Percentiles rank a stretch among this genome's conserved stretches.
Conservation (phyloP, 164 flowering plant genomes). For the Macadamia tetraphylla region DNA sequence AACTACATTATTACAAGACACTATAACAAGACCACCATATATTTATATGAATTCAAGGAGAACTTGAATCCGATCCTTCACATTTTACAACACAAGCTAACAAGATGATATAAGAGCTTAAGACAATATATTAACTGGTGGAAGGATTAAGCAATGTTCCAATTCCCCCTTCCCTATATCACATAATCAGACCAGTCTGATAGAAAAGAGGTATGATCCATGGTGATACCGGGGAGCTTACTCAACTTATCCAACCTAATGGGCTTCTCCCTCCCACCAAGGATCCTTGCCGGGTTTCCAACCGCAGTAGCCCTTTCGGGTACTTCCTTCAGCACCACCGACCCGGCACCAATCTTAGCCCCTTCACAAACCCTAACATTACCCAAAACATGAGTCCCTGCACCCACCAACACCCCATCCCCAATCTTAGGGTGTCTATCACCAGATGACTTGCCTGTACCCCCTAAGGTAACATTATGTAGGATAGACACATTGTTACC, state of each 20-base stretch:
- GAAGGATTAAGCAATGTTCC: no score
- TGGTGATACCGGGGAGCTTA: constrained; percentile 26
- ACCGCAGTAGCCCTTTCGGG: constrained; percentile 66
- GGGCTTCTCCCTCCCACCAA: constrained; percentile 51
- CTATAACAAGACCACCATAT: no score
- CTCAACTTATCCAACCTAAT: constrained; percentile 10
- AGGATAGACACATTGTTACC: constrained; percentile 66
- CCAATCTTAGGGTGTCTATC: constrained; percentile 87
- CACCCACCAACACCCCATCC: constrained; percentile 76
- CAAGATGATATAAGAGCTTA: no score
- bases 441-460: constrained; percentile 65
- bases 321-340: constrained; percentile 68
- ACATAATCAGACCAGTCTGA: constrained; percentile 30
- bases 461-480: constrained; percentile 76
- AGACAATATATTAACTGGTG: no score
- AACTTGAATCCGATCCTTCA: no score
- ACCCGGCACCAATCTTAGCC: constrained; percentile 82
- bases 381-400: constrained; percentile 68
- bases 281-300: constrained; percentile 73
- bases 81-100: no score
- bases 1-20: no score
- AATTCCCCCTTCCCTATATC: constrained; percentile 4
- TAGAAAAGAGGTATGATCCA: constrained; percentile 30
- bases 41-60: no score
- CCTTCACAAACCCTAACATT: constrained; percentile 64